Evolutionary conservation across 768 basidiomycete genomes (phyloP).

Genomic region (Kwoniella dendrophila): DNA sequence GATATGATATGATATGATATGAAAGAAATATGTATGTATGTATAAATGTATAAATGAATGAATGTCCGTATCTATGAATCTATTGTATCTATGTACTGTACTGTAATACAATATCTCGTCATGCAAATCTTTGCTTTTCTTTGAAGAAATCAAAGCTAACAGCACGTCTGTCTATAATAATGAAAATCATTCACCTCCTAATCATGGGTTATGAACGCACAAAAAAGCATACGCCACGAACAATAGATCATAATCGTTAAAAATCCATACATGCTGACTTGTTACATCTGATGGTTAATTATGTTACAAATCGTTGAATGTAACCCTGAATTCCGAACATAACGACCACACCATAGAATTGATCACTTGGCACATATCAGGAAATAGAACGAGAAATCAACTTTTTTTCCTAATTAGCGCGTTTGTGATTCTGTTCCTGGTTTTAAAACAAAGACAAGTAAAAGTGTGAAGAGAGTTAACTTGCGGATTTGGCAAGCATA

Average conservation of each 20-base stretch:
- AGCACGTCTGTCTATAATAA: constrained; percentile 6
- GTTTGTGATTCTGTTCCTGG: no score
- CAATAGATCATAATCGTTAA: no score
- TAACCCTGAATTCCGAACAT: neutral
- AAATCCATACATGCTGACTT: no score
- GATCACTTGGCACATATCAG: constrained; percentile 16
- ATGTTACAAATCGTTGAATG: neutral
- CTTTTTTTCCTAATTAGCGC: neutral
- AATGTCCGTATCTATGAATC: constrained; percentile 2
- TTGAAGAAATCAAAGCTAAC: neutral
- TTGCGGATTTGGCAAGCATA: no score
- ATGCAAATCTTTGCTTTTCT: no score
- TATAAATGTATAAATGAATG: neutral
- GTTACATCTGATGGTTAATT: neutral
- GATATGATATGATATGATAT: neutral
- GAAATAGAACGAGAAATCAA: constrained; percentile 14
- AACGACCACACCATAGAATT: neutral
- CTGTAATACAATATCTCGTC: no score
- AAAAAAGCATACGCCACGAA: constrained; percentile 8
- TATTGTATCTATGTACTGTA: no score
- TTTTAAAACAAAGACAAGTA: no score
- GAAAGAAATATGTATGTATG: neutral
- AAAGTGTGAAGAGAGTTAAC: no score
- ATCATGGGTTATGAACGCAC: neutral
- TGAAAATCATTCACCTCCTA: neutral